A percentile compares a stretch with the other conserved stretches of the same genome.
These are phyloP conservation scores for Pinus albicaulis DNA, from an alignment of 75 land plant species.

Conservation along the genomic window DNA sequence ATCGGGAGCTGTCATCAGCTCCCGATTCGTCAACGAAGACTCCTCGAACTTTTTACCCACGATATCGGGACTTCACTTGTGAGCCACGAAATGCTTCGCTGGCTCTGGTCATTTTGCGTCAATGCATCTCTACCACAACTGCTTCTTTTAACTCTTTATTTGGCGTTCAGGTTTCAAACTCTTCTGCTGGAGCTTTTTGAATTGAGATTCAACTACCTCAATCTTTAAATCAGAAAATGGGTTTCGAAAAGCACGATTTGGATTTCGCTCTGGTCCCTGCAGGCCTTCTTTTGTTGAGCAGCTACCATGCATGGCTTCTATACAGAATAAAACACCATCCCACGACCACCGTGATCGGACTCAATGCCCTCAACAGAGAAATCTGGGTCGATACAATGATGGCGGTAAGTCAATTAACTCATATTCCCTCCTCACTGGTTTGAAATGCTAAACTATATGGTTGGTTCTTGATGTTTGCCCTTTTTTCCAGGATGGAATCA, in stretches of 20 bases:
- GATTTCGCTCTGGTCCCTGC: conserved; percentile 59
- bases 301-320: conserved; percentile 61
- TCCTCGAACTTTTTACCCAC: no score
- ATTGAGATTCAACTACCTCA: no score
- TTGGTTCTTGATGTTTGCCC: not conserved
- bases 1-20: no score
- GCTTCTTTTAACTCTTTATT: no score
- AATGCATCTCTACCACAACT: no score
- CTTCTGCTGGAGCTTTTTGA: no score
- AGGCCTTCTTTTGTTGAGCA: conserved; percentile 45
- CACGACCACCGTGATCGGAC: conserved; percentile 58
- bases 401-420: conserved; percentile 52
- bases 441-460: not conserved
- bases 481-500: conserved; percentile 36
- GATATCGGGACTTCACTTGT: no score
- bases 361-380: conserved; percentile 72
- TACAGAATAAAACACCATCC: conserved; percentile 46
- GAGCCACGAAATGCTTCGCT: no score
- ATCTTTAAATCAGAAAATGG: not conserved
- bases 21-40: no score
- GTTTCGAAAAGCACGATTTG: conserved; percentile 19
- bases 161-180: no score
- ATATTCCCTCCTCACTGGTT: no score
- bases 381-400: conserved; percentile 81
- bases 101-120: no score